Evolutionary conservation across 2,329 filamentous ascomycete genomes (phyloP).

Genomic region (Alternaria arbusti): DNA sequence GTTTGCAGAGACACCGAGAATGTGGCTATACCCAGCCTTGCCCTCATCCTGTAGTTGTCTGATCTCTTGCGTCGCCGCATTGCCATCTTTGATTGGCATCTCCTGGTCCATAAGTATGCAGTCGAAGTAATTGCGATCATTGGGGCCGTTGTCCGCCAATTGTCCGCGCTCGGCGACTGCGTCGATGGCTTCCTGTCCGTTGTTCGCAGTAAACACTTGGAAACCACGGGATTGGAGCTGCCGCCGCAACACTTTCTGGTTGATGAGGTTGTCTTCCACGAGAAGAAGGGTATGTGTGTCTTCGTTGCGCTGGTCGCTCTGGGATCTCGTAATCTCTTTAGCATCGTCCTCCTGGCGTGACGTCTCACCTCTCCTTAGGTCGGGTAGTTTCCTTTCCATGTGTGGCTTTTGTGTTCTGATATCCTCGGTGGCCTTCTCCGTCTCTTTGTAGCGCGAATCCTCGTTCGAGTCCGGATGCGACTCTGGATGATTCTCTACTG

Average conservation of each 20-base stretch:
- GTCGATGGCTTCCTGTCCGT: slow-evolving; percentile 55
- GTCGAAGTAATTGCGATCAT: slow-evolving; percentile 44
- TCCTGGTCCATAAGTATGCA: slow-evolving; percentile 55
- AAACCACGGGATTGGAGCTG: slow-evolving; percentile 55
- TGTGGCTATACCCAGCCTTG: slow-evolving; percentile 41
- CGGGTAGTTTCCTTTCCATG: slow-evolving; percentile 16
- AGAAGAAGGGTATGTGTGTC: slow-evolving; percentile 45
- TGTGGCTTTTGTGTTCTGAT: slow-evolving; percentile 13
- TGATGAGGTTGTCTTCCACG: slow-evolving; percentile 59
- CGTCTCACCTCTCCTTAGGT: slow-evolving; percentile 33
- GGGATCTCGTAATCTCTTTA: slow-evolving; percentile 22
- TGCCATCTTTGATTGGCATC: slow-evolving; percentile 54
- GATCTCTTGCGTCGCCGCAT: slow-evolving; percentile 50
- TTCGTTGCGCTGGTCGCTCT: slow-evolving; percentile 25
- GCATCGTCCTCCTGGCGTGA: slow-evolving; percentile 28
- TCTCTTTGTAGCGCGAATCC: slow-evolving; percentile 34
- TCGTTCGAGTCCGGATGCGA: slow-evolving; percentile 29
- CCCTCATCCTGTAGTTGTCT: slow-evolving; percentile 44
- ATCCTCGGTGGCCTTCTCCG: slow-evolving; percentile 19
- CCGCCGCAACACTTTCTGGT: slow-evolving; percentile 57
- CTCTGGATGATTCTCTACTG: slow-evolving; percentile 37
- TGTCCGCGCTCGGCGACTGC: slow-evolving; percentile 41
- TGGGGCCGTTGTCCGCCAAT: slow-evolving; percentile 10
- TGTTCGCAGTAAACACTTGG: slow-evolving; percentile 50
- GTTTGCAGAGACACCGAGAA: slow-evolving; percentile 50